phyloP scores from a whole-genome alignment of 2,329 filamentous ascomycete species.

The Chaetomiaceae sp. region DNA sequence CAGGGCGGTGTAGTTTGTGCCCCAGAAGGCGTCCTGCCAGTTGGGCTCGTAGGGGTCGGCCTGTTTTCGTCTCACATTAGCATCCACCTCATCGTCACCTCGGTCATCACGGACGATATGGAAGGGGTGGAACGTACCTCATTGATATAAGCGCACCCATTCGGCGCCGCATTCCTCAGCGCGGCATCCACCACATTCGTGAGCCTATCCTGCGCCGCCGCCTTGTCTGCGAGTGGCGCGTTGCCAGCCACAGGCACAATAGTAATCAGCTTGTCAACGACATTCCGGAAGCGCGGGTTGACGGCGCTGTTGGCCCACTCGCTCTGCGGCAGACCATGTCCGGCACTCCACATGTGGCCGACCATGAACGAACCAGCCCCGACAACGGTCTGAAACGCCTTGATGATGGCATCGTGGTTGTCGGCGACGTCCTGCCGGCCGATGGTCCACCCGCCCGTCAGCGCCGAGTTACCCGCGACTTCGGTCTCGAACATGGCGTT shows the following conservation, averaged over 20 bases:
- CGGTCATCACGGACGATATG: neutral
- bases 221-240: slow-evolving; percentile 40
- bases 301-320: slow-evolving; percentile 36
- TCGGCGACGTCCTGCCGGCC: slow-evolving; percentile 34
- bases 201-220: slow-evolving; percentile 37
- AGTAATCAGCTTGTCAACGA: slow-evolving; percentile 35
- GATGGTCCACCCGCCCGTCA: slow-evolving; percentile 39
- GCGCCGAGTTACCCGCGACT: slow-evolving; percentile 30
- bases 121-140: slow-evolving; percentile 31
- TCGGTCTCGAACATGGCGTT: slow-evolving; percentile 37
- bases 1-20: slow-evolving; percentile 35
- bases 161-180: slow-evolving; percentile 35
- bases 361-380: slow-evolving; percentile 33
- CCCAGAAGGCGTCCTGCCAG: slow-evolving; percentile 39
- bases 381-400: slow-evolving; percentile 33
- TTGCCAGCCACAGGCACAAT: slow-evolving; percentile 33
- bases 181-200: slow-evolving; percentile 35
- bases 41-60: slow-evolving; percentile 32
- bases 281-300: slow-evolving; percentile 36
- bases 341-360: slow-evolving; percentile 38
- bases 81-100: neutral
- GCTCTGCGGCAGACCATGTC: slow-evolving; percentile 29
- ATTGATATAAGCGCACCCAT: slow-evolving; percentile 42
- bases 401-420: slow-evolving; percentile 34
- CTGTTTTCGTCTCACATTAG: slow-evolving; percentile 12